These are phyloP conservation scores for Starmerella gropengiesseri DNA, from an alignment of 805 yeast species.

Conservation along the genomic window DNA sequence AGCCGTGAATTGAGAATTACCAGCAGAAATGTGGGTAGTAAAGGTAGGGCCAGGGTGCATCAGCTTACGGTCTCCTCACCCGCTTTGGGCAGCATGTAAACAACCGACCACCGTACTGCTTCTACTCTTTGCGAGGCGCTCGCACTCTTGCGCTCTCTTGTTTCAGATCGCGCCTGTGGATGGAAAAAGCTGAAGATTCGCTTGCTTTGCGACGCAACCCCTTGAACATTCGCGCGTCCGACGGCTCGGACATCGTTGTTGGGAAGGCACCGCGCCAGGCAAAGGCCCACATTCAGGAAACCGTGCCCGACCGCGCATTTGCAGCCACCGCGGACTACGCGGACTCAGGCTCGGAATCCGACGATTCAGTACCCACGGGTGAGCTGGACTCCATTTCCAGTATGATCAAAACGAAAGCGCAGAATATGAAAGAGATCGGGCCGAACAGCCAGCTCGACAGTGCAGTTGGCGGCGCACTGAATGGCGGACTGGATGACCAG, in stretches of 20 bases:
- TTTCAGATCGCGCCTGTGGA: constrained; percentile 4
- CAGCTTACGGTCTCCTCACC: background rate
- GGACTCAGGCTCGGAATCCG: background rate
- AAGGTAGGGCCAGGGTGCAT: too few species aligned
- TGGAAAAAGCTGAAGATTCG: constrained; percentile 14
- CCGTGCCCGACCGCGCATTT: background rate
- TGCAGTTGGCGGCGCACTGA: too few species aligned
- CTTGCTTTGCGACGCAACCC: constrained; percentile 27
- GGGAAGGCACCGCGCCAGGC: constrained; percentile 15
- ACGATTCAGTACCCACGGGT: constrained; percentile 12
- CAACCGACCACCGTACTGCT: background rate
- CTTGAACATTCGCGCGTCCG: constrained; percentile 28
- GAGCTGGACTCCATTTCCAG: too few species aligned
- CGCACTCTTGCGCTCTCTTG: background rate
- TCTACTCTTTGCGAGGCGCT: background rate
- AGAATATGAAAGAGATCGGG: too few species aligned
- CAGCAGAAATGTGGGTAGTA: too few species aligned
- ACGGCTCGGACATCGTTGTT: constrained; percentile 29
- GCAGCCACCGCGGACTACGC: constrained; percentile 11
- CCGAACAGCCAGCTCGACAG: too few species aligned
- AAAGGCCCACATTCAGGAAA: background rate
- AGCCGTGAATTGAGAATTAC: too few species aligned
- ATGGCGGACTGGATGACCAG: constrained; percentile 8
- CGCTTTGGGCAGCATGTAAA: constrained; percentile 3
- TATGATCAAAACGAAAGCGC: too few species aligned